Conservation (phyloP, 1,284 basidiomycete species). For the Crepidotus sp. region DNA sequence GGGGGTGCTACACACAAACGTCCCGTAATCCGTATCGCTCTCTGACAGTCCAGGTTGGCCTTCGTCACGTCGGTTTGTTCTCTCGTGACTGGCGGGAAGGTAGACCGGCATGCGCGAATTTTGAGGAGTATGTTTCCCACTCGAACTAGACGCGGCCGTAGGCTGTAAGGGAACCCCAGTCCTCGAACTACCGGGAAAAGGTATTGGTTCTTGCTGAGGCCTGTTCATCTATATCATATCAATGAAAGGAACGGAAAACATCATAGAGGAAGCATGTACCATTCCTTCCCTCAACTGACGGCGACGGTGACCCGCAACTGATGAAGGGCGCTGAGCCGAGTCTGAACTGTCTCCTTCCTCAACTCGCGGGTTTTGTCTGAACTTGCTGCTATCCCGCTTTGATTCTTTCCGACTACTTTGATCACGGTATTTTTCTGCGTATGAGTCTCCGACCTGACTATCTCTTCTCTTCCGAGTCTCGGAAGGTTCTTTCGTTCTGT, state of each 20-base stretch:
- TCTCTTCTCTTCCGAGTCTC: conserved; percentile 13
- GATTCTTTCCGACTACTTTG: conserved; percentile 12
- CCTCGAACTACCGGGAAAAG: background rate
- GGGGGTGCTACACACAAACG: conserved; percentile 1
- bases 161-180: conserved; percentile 8
- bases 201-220: conserved; percentile 1
- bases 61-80: conserved; percentile 4
- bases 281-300: conserved; percentile 4
- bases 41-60: conserved; percentile 13
- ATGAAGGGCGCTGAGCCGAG: conserved; percentile 18
- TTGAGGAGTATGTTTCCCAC: conserved; percentile 17
- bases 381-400: conserved; percentile 6
- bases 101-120: conserved; percentile 16
- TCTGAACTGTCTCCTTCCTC: conserved; percentile 24
- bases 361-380: conserved; percentile 1
- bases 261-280: background rate
- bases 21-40: conserved; percentile 16
- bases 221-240: conserved; percentile 6
- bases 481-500: conserved; percentile 8
- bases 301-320: conserved; percentile 3
- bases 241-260: background rate
- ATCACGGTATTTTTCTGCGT: conserved; percentile 5
- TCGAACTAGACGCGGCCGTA: conserved; percentile 14
- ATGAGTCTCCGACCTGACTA: conserved; percentile 4
- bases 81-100: conserved; percentile 15